Evolutionary conservation across 192 early-diverging fungal species (phyloP).

Genomic region (Rhizophagus clarus): DNA sequence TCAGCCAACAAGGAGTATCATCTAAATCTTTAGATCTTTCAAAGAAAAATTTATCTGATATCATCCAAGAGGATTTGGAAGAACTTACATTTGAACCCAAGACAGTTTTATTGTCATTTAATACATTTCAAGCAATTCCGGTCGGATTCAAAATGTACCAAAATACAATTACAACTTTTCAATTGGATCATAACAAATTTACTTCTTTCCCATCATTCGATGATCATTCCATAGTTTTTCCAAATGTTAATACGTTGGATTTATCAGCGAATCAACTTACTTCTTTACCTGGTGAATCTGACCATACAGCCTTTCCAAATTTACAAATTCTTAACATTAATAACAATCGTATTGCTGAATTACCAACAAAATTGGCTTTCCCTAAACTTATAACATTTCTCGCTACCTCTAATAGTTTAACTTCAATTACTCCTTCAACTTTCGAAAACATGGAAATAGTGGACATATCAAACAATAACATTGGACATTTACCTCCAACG

Average conservation of each 20-base stretch:
- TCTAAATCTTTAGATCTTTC: conserved; percentile 45
- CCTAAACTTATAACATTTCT: conserved; percentile 46
- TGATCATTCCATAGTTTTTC: conserved; percentile 36
- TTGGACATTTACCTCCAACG: conserved; percentile 51
- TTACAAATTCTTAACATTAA: conserved; percentile 46
- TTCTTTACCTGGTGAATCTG: conserved; percentile 29
- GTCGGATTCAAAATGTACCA: conserved; percentile 29
- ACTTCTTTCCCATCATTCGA: conserved; percentile 42
- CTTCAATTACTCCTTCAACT: conserved; percentile 42
- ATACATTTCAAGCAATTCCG: conserved; percentile 37
- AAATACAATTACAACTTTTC: conserved; percentile 40
- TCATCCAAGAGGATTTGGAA: conserved; percentile 37
- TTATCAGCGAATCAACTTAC: conserved; percentile 51
- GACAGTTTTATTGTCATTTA: conserved; percentile 38
- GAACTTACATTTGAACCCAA: conserved; percentile 35
- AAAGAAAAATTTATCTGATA: conserved; percentile 40
- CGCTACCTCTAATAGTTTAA: conserved; percentile 47
- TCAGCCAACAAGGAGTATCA: conserved; percentile 23
- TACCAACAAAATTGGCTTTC: conserved; percentile 47
- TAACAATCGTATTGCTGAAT: conserved; percentile 37
- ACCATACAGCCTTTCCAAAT: conserved; percentile 43
- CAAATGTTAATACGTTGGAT: conserved; percentile 42
- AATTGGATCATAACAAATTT: conserved; percentile 56
- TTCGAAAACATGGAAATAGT: conserved; percentile 45
- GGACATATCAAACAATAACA: conserved; percentile 60